A percentile compares a stretch with the other conserved stretches of the same genome.
Conservation (phyloP, 75 land plant genomes). For the Ceratopteris richardii region DNA sequence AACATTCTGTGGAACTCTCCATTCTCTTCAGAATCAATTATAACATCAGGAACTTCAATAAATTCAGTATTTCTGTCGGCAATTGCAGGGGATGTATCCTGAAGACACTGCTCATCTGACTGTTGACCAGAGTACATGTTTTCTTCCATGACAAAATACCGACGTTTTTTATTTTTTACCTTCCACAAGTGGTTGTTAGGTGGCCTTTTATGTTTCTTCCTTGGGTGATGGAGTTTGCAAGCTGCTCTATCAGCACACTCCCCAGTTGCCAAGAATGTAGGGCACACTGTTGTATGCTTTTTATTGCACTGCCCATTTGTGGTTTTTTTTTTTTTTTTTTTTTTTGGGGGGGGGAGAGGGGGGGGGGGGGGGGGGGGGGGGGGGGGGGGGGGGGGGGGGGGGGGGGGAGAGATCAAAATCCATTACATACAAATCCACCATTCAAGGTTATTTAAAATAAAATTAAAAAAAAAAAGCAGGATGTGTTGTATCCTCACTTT, state of each 20-base stretch:
- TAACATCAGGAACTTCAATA: background rate
- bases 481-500: too few species aligned
- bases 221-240: constrained; percentile 94
- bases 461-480: too few species aligned
- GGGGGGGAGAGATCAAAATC: too few species aligned
- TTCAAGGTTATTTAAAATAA: too few species aligned
- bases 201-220: constrained; percentile 24
- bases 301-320: constrained; percentile 99
- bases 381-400: too few species aligned
- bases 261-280: constrained; percentile 60
- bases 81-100: background rate
- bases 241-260: constrained; percentile 43
- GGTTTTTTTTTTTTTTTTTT: too few species aligned
- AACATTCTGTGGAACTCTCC: background rate
- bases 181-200: background rate
- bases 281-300: constrained; percentile 92
- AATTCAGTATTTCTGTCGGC: background rate
- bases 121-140: background rate
- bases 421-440: too few species aligned
- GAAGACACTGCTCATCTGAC: background rate
- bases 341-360: too few species aligned
- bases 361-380: too few species aligned
- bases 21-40: background rate
- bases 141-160: constrained; percentile 39
- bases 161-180: constrained; percentile 23